Evolutionary conservation across 2,329 filamentous ascomycete genomes (phyloP).

Genomic region (Fusarium buxicola): DNA sequence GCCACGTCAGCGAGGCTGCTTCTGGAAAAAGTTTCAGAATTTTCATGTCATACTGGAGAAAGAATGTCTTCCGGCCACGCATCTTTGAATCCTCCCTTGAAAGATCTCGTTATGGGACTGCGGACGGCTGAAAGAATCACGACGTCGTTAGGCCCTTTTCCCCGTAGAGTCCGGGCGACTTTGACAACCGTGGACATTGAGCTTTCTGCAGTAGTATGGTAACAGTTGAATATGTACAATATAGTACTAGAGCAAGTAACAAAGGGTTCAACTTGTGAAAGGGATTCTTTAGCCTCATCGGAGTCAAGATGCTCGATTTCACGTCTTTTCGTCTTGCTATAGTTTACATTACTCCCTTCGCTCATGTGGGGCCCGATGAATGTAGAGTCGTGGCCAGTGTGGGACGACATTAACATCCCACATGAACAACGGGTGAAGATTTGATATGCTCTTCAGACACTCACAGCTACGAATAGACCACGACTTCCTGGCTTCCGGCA

Average conservation of each 20-base stretch:
- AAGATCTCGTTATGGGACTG: slow-evolving; percentile 84
- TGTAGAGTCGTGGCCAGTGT: background rate
- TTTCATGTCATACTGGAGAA: slow-evolving; percentile 59
- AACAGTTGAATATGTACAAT: background rate
- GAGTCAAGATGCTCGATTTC: too few relatives aligned
- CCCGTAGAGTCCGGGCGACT: background rate
- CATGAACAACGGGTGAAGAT: background rate
- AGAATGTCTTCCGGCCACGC: slow-evolving; percentile 92
- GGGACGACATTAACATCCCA: background rate
- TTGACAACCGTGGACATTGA: slow-evolving; percentile 2
- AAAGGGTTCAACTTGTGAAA: too few relatives aligned
- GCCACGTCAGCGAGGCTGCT: fast-evolving
- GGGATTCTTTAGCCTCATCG: too few relatives aligned
- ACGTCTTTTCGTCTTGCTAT: too few relatives aligned
- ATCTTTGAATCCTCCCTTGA: slow-evolving; percentile 85
- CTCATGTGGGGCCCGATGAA: too few relatives aligned
- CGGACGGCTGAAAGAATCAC: slow-evolving; percentile 91
- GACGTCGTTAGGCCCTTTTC: slow-evolving; percentile 80
- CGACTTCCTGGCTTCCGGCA: too few relatives aligned
- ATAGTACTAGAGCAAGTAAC: too few relatives aligned
- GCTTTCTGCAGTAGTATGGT: too few relatives aligned
- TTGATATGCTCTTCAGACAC: too few relatives aligned
- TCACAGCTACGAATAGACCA: too few relatives aligned
- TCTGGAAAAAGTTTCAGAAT: background rate
- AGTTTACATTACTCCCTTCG: too few relatives aligned